Conservation (phyloP, 192 early-diverging fungal species). For the Rhizoclosmatium sp. region DNA sequence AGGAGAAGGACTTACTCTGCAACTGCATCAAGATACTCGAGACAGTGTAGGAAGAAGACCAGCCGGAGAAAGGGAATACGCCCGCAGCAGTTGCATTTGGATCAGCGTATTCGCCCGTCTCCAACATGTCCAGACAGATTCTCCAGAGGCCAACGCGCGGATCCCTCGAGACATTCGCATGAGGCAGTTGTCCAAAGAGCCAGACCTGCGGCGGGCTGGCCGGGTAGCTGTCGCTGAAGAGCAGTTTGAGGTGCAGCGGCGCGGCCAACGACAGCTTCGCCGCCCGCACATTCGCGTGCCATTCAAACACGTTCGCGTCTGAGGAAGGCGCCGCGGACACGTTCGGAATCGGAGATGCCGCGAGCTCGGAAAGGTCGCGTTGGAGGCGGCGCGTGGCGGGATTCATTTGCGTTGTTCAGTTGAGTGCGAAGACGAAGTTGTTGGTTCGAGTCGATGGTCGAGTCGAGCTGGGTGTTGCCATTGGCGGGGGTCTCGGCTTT, state of each 20-base stretch:
- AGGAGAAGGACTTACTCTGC: conserved; percentile 14
- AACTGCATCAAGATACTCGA: conserved; percentile 30
- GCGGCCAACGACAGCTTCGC: neutral
- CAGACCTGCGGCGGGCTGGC: conserved; percentile 5
- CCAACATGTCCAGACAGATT: conserved; percentile 37
- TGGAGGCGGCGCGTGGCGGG: conserved; percentile 13
- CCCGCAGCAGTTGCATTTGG: conserved; percentile 4
- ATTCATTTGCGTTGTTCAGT: neutral
- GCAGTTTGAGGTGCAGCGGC: conserved; percentile 16
- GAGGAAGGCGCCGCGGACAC: conserved; percentile 11
- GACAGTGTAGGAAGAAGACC: conserved; percentile 28
- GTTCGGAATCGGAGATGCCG: neutral
- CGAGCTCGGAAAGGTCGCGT: conserved; percentile 25
- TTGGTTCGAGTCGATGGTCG: no score
- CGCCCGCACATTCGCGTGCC: conserved; percentile 24
- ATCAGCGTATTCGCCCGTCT: conserved; percentile 33
- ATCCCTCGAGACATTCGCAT: conserved; percentile 15
- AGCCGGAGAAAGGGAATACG: conserved; percentile 26
- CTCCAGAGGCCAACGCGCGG: neutral
- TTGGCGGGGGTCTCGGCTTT: no score
- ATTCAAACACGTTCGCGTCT: conserved; percentile 10
- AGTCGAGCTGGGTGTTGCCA: no score
- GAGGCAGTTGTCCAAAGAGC: conserved; percentile 22
- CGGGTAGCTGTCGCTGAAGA: conserved; percentile 22
- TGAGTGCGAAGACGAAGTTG: no score